A percentile compares a stretch with the other conserved stretches of the same genome.
phyloP scores from a whole-genome alignment of 1,284 basidiomycete species.

The Ustilago cynodontis region DNA sequence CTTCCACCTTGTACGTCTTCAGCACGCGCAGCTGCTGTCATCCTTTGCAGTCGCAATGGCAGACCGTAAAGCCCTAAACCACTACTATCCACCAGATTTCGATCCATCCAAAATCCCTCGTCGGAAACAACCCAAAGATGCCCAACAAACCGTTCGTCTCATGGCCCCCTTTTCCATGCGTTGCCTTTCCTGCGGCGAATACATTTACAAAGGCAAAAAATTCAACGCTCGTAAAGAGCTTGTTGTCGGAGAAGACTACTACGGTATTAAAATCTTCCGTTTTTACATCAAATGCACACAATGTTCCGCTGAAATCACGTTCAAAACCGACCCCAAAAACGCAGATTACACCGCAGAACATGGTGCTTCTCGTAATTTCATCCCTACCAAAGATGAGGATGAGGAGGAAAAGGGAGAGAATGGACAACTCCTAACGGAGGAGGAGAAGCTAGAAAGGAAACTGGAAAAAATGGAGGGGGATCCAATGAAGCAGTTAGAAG shows the following conservation, averaged over 20 bases:
- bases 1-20: not conserved
- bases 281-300: slow-evolving; percentile 69
- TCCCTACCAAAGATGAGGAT: slow-evolving; percentile 53
- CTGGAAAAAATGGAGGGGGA: slow-evolving; percentile 76
- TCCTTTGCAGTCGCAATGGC: slow-evolving; percentile 63
- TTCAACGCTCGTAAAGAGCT: slow-evolving; percentile 99
- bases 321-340: slow-evolving; percentile 98
- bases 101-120: slow-evolving; percentile 96
- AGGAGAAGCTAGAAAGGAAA: slow-evolving; percentile 44
- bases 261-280: slow-evolving; percentile 90
- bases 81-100: slow-evolving; percentile 80
- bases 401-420: slow-evolving; percentile 48
- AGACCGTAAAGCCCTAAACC: slow-evolving; percentile 71
- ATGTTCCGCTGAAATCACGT: slow-evolving; percentile 93
- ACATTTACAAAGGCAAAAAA: slow-evolving; percentile 94
- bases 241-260: slow-evolving; percentile 95
- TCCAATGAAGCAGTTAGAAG: slow-evolving; percentile 96
- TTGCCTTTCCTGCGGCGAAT: slow-evolving; percentile 89
- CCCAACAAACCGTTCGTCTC: slow-evolving; percentile 94
- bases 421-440: slow-evolving; percentile 37
- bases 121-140: slow-evolving; percentile 87
- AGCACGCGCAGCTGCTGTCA: slow-evolving; percentile 8
- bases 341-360: slow-evolving; percentile 68
- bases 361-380: slow-evolving; percentile 66
- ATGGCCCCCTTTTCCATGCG: slow-evolving; percentile 99